Conservation (phyloP, 1,284 basidiomycete species). For the Cutaneotrichosporon mucoides region DNA sequence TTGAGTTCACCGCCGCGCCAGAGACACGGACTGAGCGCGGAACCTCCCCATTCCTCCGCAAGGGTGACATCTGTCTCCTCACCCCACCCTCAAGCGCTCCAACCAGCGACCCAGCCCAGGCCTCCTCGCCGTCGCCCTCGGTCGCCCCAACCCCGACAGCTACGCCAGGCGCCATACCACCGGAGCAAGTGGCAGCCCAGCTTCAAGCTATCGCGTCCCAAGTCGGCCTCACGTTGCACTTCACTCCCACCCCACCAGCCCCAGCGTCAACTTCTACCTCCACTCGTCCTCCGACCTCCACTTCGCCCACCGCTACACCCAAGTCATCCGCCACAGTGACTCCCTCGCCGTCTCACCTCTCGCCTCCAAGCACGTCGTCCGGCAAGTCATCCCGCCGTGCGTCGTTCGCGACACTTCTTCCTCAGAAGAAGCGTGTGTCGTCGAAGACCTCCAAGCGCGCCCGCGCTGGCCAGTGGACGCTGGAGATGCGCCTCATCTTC, state of each 20-base stretch:
- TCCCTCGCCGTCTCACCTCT: too few relatives aligned
- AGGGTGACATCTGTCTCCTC: not conserved
- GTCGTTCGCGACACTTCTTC: not conserved
- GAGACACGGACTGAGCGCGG: too few relatives aligned
- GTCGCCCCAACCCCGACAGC: not conserved
- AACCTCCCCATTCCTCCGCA: too few relatives aligned
- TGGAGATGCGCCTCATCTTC: conserved; percentile 22
- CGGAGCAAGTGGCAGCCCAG: not conserved
- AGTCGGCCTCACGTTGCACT: not conserved
- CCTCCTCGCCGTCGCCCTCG: not conserved
- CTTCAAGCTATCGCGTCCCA: not conserved
- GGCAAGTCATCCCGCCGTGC: too few relatives aligned
- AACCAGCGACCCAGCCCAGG: not conserved
- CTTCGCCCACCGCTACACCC: too few relatives aligned
- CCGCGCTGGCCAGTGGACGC: conserved; percentile 20
- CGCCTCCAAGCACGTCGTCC: too few relatives aligned
- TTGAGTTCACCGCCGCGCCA: too few relatives aligned
- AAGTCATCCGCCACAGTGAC: too few relatives aligned
- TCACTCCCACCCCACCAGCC: not conserved
- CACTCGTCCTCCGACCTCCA: too few relatives aligned
- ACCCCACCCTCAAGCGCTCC: not conserved
- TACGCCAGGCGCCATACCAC: not conserved
- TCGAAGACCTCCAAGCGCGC: not conserved
- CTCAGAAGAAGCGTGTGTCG: not conserved
- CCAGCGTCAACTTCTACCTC: too few relatives aligned